Evolutionary conservation across 2,329 filamentous ascomycete genomes (phyloP).

Genomic region (Calonectria ilicicola): DNA sequence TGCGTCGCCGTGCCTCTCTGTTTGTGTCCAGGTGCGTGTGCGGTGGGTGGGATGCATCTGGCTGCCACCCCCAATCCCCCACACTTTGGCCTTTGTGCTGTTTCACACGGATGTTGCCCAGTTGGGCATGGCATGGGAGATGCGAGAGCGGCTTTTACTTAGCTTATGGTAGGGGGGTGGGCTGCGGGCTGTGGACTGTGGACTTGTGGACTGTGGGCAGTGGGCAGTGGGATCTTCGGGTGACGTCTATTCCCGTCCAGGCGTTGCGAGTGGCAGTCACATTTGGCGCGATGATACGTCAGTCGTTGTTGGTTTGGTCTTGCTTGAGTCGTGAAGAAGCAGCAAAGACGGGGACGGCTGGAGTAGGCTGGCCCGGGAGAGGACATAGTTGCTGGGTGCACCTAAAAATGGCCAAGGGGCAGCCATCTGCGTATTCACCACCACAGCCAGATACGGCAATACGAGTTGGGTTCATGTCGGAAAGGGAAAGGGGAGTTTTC

Average conservation of each 20-base stretch:
- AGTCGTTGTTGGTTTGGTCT: background rate
- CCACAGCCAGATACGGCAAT: background rate
- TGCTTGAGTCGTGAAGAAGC: constrained; percentile 18
- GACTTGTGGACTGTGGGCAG: background rate
- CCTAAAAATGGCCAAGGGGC: background rate
- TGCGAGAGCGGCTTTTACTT: background rate
- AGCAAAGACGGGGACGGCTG: background rate
- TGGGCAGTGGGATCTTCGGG: constrained; percentile 8
- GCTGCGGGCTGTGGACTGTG: background rate
- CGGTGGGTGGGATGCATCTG: constrained; percentile 1
- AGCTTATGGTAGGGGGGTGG: background rate
- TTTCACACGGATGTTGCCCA: constrained; percentile 9
- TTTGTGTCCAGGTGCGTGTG: constrained; percentile 9
- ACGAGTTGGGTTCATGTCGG: background rate
- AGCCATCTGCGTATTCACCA: background rate
- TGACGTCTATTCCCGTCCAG: background rate
- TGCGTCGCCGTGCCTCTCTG: constrained; percentile 2
- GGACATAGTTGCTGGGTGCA: background rate
- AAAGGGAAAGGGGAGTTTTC: background rate
- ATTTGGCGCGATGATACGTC: constrained; percentile 20
- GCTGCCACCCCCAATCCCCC: constrained; percentile 6
- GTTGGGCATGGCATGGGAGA: background rate
- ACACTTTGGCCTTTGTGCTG: background rate
- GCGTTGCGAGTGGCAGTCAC: constrained; percentile 10
- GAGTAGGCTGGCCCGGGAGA: background rate